Base-by-base conservation (phyloP, 228 moss, liverwort and hornwort species). In the Sphagnum magellanicum region DNA sequence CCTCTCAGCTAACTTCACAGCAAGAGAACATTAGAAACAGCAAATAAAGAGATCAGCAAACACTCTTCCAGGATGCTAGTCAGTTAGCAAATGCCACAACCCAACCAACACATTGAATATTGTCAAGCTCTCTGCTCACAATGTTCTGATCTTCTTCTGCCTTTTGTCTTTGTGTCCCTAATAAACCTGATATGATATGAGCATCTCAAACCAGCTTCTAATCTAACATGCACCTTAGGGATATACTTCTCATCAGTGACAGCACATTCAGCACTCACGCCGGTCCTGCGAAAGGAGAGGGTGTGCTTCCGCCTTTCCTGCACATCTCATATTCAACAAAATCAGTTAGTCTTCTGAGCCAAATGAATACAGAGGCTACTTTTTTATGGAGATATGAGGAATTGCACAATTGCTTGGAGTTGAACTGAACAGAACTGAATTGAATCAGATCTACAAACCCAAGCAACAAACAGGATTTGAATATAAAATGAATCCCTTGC, bases 191-290 rank as follows among this genome's bases (percentile, higher is more conserved):
- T 32, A 32, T 32, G 32, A 32, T 32, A 32, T 32, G 32, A 32
- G 32, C 32, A 32, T 32, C 32, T 2, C 32, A 32, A 32, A 2
- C 32, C 32, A 32, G 32, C 32, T 32, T 32, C 32, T 32, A 32
- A 32, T 32, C 46, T 8, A 50, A 63, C 51, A 4, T 0, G 57
- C 17, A 83, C 90, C 80, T 88, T 94, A 61, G 82, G 76, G n/a
- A 82, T 46, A 16, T 79, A 91, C 14, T 72, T 81, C 5, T 77
- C 78, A 16, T 94, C 76, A 0, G 81, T 58, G 11, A 48, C 6
- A 9, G 69, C 72, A 51, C 88, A 76, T 71, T 94, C 92, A 10
- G 98, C 90, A 79, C 90, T 98, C 8, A 98, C 84, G 60, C 81
- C 94, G 6, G 83, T 76, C 32, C 98, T 89, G 10, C 94, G 75